Evolutionary conservation across 2,329 filamentous ascomycete species (phyloP).

Genomic region (Aureobasidium sp.): DNA sequence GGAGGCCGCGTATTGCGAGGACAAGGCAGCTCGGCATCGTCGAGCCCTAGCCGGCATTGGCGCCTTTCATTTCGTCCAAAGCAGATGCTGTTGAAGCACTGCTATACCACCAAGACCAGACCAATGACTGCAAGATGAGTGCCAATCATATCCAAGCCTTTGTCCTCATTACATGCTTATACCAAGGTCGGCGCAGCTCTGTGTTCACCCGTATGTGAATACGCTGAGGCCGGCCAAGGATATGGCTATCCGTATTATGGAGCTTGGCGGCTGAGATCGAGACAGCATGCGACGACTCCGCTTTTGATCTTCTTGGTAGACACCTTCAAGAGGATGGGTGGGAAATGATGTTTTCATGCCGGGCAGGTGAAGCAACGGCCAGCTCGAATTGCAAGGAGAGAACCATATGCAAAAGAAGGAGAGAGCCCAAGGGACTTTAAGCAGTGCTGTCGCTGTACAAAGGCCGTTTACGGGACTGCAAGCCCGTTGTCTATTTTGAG

Average conservation of each 20-base stretch:
- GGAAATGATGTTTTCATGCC: conserved; percentile 11
- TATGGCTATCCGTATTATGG: not conserved
- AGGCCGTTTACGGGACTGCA: conserved; percentile 11
- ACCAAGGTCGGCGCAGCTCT: conserved; percentile 3
- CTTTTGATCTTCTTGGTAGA: not conserved
- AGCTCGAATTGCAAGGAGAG: not conserved
- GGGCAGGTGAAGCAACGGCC: conserved; percentile 9
- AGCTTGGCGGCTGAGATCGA: conserved; percentile 1
- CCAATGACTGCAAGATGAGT: not conserved
- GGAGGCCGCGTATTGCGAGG: not conserved
- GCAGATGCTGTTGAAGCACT: not conserved
- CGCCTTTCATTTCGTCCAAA: not conserved
- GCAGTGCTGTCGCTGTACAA: conserved; percentile 10
- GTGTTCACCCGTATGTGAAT: not conserved
- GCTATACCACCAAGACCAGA: not conserved
- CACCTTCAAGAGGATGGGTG: not conserved
- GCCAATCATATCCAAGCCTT: not conserved
- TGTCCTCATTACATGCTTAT: not conserved
- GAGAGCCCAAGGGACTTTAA: conserved; percentile 1
- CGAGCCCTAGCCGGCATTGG: not conserved
- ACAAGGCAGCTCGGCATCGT: not conserved
- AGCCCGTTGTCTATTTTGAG: conserved; percentile 8
- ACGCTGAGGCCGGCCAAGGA: not conserved
- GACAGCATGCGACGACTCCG: not conserved
- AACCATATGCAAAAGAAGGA: not conserved